Base-by-base conservation (phyloP, 2,329 filamentous ascomycete species). In the Lecanosticta acicola region DNA sequence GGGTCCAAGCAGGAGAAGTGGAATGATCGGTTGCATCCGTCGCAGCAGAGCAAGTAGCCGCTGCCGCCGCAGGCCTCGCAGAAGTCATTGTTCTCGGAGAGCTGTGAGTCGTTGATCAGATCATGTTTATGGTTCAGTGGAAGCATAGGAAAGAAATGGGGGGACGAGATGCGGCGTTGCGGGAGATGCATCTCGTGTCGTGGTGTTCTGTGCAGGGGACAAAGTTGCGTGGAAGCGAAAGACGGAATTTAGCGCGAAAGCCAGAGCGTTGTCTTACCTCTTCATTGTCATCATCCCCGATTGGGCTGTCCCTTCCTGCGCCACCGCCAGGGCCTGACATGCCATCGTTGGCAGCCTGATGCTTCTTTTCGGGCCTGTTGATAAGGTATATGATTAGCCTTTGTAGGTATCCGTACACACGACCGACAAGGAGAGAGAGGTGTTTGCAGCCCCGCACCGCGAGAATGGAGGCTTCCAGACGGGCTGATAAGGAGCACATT, bases 1-100 rank as follows among this genome's bases (percentile, higher is more conserved):
- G 91, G 89, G 66, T 94, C 85, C 56, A 93, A 80, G 66, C 93
- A 97, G 49, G 80, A 77, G 64, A 93, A 88, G 68, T 97, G 93
- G 68, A 94, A 96, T 4, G 90, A 87, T 56, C 87, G 81, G 50
- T 84, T 80, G 70, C 93, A 98, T 52, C 85, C 87, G 70, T 97
- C 93, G 68, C 93, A 98, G 70, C 90, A 96, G 55, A 97, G 77
- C 53, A 98, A 78, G 57, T 88, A 81, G 46, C 91, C 91, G 56
- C 81, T 85, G 53, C 85, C 85, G 60, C 84, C 81, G 70, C 93
- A 98, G 37, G 88, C 81, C 51, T 84, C 84, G 71, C 91, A 98
- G 62, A 85, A 84, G 66, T 97, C 91, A 66, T 93, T 87, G 66
- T 94, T 94, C 52, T 95, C 62, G 14, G 62, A 66, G 19, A 51